A percentile compares a stretch with the other conserved stretches of the same genome.
Evolutionary conservation across 148 eudicot species (phyloP).

Genomic region (Camellia lanceoleosa): DNA sequence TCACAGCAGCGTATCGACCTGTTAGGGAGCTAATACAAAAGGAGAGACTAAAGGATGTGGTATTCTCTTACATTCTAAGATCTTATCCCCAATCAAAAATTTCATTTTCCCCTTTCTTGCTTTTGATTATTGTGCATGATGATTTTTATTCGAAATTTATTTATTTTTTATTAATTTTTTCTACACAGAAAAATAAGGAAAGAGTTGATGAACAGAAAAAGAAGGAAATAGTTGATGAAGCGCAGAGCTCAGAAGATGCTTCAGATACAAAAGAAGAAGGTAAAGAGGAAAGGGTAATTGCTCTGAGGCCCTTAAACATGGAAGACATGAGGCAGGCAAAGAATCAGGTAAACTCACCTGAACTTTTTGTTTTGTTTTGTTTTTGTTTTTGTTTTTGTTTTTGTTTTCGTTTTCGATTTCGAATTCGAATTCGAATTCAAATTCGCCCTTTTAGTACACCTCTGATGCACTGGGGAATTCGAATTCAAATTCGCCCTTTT

Average conservation of each 20-base stretch:
- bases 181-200: conserved; percentile 29
- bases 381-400: neutral
- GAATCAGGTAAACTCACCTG: conserved; percentile 59
- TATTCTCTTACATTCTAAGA: conserved; percentile 20
- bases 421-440: too few relatives aligned
- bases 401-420: neutral
- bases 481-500: neutral
- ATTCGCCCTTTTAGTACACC: neutral
- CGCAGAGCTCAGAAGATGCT: conserved; percentile 33
- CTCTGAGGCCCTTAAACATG: conserved; percentile 78
- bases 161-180: neutral
- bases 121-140: neutral
- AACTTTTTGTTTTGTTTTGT: neutral
- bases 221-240: conserved; percentile 59
- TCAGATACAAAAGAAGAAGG: conserved; percentile 45
- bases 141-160: neutral
- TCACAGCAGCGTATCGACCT: conserved; percentile 91
- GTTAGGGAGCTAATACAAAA: conserved; percentile 85
- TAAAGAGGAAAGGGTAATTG: conserved; percentile 55
- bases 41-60: conserved; percentile 77
- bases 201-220: conserved; percentile 38
- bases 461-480: neutral
- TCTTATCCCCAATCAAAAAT: neutral
- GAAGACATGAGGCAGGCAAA: conserved; percentile 94
- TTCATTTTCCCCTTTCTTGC: neutral